A percentile compares a stretch with the other conserved stretches of the same genome.
Conservation (phyloP, 2,329 filamentous ascomycete species). For the Fusarium sp. region DNA sequence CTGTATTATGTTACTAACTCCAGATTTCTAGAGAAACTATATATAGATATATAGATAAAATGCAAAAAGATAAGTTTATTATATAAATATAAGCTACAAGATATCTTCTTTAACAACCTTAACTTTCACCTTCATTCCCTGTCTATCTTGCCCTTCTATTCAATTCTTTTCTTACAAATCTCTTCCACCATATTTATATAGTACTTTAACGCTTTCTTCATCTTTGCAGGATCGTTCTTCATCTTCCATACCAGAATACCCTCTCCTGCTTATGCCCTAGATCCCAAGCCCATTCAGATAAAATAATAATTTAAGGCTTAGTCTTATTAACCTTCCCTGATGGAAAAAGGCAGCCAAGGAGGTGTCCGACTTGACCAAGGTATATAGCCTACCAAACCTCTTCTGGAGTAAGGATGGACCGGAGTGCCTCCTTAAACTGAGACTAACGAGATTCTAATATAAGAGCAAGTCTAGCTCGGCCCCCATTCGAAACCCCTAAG, state of each 20-base stretch:
- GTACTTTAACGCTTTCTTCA: constrained; percentile 14
- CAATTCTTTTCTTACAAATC: constrained; percentile 28
- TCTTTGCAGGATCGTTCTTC: constrained; percentile 15
- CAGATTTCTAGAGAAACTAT: too few relatives aligned
- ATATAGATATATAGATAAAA: too few relatives aligned
- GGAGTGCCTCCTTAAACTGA: constrained; percentile 18
- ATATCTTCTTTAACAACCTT: constrained; percentile 27
- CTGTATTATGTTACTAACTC: too few relatives aligned
- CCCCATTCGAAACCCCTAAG: constrained; percentile 13
- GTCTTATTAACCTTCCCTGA: constrained; percentile 12
- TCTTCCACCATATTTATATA: constrained; percentile 23
- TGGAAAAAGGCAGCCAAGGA: constrained; percentile 14
- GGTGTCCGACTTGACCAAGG: constrained; percentile 14
- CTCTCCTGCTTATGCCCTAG: constrained; percentile 12
- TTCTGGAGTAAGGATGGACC: constrained; percentile 12
- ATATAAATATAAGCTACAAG: neutral
- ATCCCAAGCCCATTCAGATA: constrained; percentile 21
- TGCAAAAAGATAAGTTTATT: too few relatives aligned
- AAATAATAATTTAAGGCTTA: constrained; percentile 15
- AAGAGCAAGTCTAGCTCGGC: constrained; percentile 16
- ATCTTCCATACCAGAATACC: constrained; percentile 17
- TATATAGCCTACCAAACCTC: constrained; percentile 27
- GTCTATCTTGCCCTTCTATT: constrained; percentile 15
- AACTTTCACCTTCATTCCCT: constrained; percentile 24
- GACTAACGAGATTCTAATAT: constrained; percentile 22